Evolutionary conservation across 2,329 filamentous ascomycete species (phyloP), one percentile per base, ranked within the genome.

Genomic region (Paecilomyces variotii): DNA sequence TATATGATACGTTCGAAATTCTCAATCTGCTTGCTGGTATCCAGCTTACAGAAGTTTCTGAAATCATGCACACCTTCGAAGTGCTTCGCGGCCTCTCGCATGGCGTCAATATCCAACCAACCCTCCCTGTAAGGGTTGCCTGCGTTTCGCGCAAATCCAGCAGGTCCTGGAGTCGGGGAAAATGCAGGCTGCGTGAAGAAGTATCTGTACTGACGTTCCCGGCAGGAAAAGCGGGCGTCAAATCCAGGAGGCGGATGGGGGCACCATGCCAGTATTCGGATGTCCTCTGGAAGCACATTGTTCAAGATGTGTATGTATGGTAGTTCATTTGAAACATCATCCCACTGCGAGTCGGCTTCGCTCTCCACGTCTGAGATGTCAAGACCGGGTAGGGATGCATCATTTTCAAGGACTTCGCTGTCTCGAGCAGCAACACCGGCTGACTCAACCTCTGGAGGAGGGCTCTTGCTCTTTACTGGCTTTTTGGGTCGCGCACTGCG

Each of bases 151-250:
- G 77, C 76, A 53, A 83, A 73, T 4, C 82, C 83, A 39, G 82
- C 61, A 24, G 79, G 69, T 1, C 80, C 76, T 0, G 87, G 85
- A 3, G 84, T 79, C 0, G 91, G 91, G 2, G 85, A 78, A 69
- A 91, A 96, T 1, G 89, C 90, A 0, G 94, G 94, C 71, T 97
- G 91, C 0, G 94, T 97, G 78, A 99, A 99, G 79, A 96, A 97
- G 76, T 99, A 99, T 59, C 90, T 87, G 78, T 99, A 99, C 64
- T 89, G 87, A 25, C 94, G 84, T 75, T 97, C 91, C 61, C 88
- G 85, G 75, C 94, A 99, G 57, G 89, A 91, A 80, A 97, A 97
- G 49, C 94, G 87, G 3, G 94, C 94, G 34, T 90, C 91, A 74
- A 99, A 99, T 61, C 84, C 84, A 7, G 82, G 76, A 0, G 92